phyloP scores from a whole-genome alignment of 106 monocot species.

The Dioscorea zingiberensis region DNA sequence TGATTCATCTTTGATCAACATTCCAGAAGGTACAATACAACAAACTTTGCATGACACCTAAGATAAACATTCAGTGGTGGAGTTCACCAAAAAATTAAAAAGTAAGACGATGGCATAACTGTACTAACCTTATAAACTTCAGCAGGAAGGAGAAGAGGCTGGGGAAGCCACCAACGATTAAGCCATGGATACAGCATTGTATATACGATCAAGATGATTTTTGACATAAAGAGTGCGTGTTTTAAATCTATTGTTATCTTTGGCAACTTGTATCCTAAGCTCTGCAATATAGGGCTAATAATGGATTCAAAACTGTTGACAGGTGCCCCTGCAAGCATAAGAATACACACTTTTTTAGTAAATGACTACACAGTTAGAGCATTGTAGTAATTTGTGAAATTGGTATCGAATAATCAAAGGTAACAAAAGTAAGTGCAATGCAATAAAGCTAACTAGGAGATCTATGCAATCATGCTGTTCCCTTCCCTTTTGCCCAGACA shows the following conservation, averaged over 20 bases:
- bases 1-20: too few species aligned
- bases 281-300: constrained; percentile 52
- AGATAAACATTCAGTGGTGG: too few species aligned
- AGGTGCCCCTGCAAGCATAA: constrained; percentile 61
- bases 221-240: constrained; percentile 43
- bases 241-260: constrained; percentile 47
- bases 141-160: constrained; percentile 87
- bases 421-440: not conserved
- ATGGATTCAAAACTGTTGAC: constrained; percentile 73
- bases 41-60: too few species aligned
- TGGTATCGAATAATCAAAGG: not conserved
- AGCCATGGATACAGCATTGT: constrained; percentile 78
- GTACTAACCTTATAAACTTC: constrained; percentile 91
- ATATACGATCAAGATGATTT: constrained; percentile 47
- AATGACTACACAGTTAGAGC: not conserved
- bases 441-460: not conserved
- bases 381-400: not conserved
- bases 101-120: not conserved
- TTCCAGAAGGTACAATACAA: too few species aligned
- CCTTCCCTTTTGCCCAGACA: too few species aligned
- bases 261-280: constrained; percentile 63
- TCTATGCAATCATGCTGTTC: too few species aligned
- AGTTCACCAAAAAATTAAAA: too few species aligned
- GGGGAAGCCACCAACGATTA: constrained; percentile 63
- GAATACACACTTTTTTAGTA: not conserved